Evolutionary conservation across 2,329 filamentous ascomycete genomes (phyloP).

Genomic region (Colletotrichum falcatum): DNA sequence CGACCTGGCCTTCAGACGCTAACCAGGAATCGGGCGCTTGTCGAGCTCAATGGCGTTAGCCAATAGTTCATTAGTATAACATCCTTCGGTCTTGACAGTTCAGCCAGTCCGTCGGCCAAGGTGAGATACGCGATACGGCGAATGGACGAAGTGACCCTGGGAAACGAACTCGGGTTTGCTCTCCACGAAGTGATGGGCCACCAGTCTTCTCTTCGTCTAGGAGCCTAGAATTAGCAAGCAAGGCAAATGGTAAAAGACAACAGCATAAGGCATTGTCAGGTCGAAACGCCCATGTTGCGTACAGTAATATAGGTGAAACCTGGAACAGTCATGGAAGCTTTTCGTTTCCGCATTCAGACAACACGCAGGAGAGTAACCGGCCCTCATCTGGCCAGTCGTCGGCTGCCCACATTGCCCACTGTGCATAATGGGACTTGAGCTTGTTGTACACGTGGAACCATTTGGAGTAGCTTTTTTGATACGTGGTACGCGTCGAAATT

Average conservation of each 20-base stretch:
- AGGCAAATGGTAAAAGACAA: no score
- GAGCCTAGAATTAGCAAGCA: background rate
- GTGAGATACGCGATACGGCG: slow-evolving; percentile 5
- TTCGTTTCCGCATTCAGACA: background rate
- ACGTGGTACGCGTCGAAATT: background rate
- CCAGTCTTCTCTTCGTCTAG: background rate
- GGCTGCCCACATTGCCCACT: background rate
- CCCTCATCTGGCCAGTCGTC: background rate
- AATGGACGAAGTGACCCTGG: background rate
- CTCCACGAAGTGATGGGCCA: no score
- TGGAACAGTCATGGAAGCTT: background rate
- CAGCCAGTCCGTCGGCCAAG: slow-evolving; percentile 10
- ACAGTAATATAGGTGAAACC: background rate
- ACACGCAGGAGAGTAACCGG: background rate
- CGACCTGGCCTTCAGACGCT: slow-evolving; percentile 17
- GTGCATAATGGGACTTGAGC: background rate
- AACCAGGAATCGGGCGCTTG: slow-evolving; percentile 4
- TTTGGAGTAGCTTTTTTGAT: no score
- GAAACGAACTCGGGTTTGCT: background rate
- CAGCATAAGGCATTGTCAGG: background rate
- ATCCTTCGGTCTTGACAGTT: background rate
- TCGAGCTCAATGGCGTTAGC: slow-evolving; percentile 4
- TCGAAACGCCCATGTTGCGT: no score
- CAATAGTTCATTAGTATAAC: background rate
- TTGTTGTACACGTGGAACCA: slow-evolving; percentile 4